Percentiles rank a stretch among this genome's conserved stretches.
phyloP scores from a whole-genome alignment of 306 rosid species.

The Fagus crenata region DNA sequence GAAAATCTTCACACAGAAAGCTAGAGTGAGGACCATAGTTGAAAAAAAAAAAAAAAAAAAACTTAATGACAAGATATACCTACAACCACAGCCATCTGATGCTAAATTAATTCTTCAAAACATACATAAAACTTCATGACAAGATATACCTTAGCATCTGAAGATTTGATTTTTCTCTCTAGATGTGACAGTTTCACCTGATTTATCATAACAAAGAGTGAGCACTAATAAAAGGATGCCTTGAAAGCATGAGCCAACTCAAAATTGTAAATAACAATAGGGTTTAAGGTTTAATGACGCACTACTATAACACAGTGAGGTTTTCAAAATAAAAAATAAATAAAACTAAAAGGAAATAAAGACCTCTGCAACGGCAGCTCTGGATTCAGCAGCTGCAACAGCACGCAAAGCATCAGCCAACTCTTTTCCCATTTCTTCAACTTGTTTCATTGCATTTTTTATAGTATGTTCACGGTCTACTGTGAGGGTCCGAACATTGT shows the following conservation, averaged over 20 bases:
- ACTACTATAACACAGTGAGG: neutral
- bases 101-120: neutral
- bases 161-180: slow-evolving; percentile 56
- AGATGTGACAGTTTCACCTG: slow-evolving; percentile 70
- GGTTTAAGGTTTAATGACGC: neutral
- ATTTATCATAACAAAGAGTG: slow-evolving; percentile 11
- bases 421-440: slow-evolving; percentile 85
- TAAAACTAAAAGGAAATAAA: neutral
- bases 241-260: neutral
- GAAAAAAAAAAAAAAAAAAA: neutral
- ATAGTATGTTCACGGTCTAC: slow-evolving; percentile 67
- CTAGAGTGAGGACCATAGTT: neutral
- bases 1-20: neutral
- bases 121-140: neutral
- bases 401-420: slow-evolving; percentile 66
- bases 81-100: neutral
- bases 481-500: slow-evolving; percentile 57
- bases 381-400: slow-evolving; percentile 71
- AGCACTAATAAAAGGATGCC: neutral
- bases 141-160: slow-evolving; percentile 52
- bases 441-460: slow-evolving; percentile 64
- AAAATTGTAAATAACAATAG: neutral
- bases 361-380: slow-evolving; percentile 92
- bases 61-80: neutral
- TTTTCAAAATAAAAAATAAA: neutral